Evolutionary conservation across 179 eudicot genomes (phyloP).

Genomic region (Gypsophila paniculata): DNA sequence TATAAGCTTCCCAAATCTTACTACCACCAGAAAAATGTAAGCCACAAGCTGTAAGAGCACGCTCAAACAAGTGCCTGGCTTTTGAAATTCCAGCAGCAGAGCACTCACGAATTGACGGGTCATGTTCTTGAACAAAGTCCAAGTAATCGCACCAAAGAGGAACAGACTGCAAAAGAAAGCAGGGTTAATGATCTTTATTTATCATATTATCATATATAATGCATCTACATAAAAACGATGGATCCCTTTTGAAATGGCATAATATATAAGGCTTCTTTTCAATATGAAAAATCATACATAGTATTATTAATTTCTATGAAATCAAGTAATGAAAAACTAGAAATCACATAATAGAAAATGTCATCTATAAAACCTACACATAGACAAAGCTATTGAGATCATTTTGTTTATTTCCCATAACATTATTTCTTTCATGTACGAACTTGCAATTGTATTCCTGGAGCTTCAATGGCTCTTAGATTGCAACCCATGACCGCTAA

Average conservation of each 20-base stretch:
- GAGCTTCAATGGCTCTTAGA: not conserved
- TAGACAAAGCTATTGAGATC: not conserved
- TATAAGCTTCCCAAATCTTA: conserved; percentile 84
- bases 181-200: conserved; percentile 14
- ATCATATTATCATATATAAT: conserved; percentile 2
- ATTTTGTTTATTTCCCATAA: conserved; percentile 10
- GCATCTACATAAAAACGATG: conserved; percentile 2
- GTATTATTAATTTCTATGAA: not conserved
- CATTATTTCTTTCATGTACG: not conserved
- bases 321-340: not conserved
- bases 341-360: not conserved
- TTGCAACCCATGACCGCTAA: not conserved
- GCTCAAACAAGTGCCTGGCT: conserved; percentile 81
- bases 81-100: conserved; percentile 61
- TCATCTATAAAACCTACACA: not conserved
- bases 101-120: conserved; percentile 58
- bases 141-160: conserved; percentile 84
- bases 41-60: conserved; percentile 85
- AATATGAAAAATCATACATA: not conserved
- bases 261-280: not conserved
- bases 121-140: conserved; percentile 67
- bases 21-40: conserved; percentile 79
- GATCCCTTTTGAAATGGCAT: not conserved
- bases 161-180: conserved; percentile 62
- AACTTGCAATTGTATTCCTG: not conserved